Conservation (phyloP, 495 filamentous ascomycete species). For the Lasiosphaeria ovina region DNA sequence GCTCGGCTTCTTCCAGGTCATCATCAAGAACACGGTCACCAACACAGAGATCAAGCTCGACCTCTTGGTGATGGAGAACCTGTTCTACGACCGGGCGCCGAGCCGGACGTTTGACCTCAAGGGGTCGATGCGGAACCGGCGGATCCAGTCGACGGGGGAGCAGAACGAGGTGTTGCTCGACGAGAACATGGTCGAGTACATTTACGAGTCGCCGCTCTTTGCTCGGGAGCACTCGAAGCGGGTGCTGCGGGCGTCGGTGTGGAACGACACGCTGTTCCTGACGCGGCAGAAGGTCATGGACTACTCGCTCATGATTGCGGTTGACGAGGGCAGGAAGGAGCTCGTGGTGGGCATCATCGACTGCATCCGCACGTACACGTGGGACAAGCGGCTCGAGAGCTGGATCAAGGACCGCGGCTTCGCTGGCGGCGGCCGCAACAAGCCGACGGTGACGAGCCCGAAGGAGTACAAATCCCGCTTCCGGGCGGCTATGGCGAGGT, state of each 20-base stretch:
- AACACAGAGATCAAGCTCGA: conserved; percentile 94
- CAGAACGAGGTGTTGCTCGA: conserved; percentile 94
- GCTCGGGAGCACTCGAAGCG: conserved; percentile 90
- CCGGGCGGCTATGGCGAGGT: conserved; percentile 93
- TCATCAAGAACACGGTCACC: conserved; percentile 91
- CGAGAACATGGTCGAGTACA: conserved; percentile 99
- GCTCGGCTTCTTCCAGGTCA: conserved; percentile 96
- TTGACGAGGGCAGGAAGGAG: conserved; percentile 85
- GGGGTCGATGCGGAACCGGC: conserved; percentile 96
- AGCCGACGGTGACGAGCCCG: conserved; percentile 93
- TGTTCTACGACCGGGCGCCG: conserved; percentile 93
- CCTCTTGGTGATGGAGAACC: conserved; percentile 94
- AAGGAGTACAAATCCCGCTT: conserved; percentile 97
- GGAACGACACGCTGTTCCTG: conserved; percentile 95
- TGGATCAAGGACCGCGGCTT: conserved; percentile 98
- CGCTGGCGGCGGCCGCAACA: conserved; percentile 78
- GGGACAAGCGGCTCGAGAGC: conserved; percentile 98
- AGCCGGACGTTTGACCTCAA: conserved; percentile 97
- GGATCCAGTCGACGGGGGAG: conserved; percentile 91
- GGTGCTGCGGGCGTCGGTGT: conserved; percentile 79
- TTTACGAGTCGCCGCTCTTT: conserved; percentile 95
- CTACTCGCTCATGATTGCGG: conserved; percentile 96
- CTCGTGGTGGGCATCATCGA: conserved; percentile 97
- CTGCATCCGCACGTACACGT: conserved; percentile 97
- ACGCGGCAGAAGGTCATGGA: conserved; percentile 96